These are phyloP conservation scores for Pascua guehoae DNA, from an alignment of 1,284 basidiomycete genomes.

Conservation along the genomic window DNA sequence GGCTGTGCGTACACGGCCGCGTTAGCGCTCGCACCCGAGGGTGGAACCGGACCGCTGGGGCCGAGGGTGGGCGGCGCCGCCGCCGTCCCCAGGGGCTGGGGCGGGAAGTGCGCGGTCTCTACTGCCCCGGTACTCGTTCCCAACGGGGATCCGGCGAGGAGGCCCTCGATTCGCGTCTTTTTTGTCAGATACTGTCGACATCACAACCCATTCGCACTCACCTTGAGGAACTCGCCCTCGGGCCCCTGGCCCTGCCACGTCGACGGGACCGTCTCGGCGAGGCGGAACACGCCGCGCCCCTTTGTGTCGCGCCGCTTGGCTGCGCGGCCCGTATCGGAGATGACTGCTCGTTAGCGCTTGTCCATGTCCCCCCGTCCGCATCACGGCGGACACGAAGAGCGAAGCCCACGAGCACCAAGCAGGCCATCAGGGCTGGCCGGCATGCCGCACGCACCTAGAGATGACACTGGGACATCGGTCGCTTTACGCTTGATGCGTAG, in stretches of 20 bases:
- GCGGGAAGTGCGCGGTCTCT: neutral
- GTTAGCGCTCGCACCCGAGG: neutral
- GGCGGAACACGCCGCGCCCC: conserved; percentile 42
- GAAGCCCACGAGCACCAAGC: no score
- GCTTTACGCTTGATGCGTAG: conserved; percentile 51
- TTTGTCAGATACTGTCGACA: neutral
- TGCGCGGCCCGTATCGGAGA: conserved; percentile 24
- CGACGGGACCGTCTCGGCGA: conserved; percentile 49
- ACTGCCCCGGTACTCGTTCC: neutral
- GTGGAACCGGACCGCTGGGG: neutral
- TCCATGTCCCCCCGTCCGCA: no score
- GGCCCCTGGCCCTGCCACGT: conserved; percentile 44
- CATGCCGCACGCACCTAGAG: conserved; percentile 35
- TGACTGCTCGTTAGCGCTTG: conserved; percentile 29
- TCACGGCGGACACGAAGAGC: neutral
- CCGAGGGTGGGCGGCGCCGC: neutral
- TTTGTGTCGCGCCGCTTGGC: conserved; percentile 31
- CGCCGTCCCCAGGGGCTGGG: neutral
- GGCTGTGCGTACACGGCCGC: neutral
- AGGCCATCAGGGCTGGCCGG: no score
- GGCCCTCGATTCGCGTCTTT: conserved; percentile 16
- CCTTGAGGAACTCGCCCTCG: conserved; percentile 43
- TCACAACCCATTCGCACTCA: conserved; percentile 13
- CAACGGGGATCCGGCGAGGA: conserved; percentile 1
- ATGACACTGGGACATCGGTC: conserved; percentile 46